Base-by-base conservation (phyloP, 805 yeast genomes). In the Metahyphopichia silvanorum region DNA sequence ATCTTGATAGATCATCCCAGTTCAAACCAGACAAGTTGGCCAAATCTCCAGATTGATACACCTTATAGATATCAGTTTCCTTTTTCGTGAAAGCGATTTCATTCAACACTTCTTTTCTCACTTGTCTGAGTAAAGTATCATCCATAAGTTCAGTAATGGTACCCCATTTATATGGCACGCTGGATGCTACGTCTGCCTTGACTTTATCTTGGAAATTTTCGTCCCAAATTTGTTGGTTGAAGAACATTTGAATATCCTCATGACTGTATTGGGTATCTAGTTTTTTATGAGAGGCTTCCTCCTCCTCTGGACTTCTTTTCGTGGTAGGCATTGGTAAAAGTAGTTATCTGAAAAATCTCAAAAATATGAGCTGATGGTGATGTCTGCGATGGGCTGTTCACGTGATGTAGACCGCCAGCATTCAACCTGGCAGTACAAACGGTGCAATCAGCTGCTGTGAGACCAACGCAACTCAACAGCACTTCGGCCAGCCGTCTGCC, bases 51-150 rank as follows among this genome's bases (percentile, higher is more conserved):
- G 77, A 85, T 66, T 81, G 97, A 63, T 62, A 79, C 19, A 91
- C 95, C 56, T 86, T 89, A 60, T 93, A 93, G 42, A 93, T 93
- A 54, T 93, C 99, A 0, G 99, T 93, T 58, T 94, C 99, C 57
- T 94, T 93, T 46, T 81, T 78, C 7, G 98, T 88, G 67, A 94
- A 93, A 27, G 86, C 93, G 40, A 93, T 82, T 49, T 88, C 83
- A 2, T 70, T 62, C 43, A 86, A 73, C 16, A 94, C 88, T 56
- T 93, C 98, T 36, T 76, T 76, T 31, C 98, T 74, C 2, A 94
- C 98, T 19, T 74, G 71, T 40, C 93, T 66, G 33, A 93, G 62
- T 23, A 94, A 61, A 2, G 78, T 75, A 43, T 91, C 95, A 52
- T 89, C 77, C 25, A 93, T 70, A 29, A 93, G 63, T 21, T 79